Percentiles rank a stretch among this genome's conserved stretches.
These are phyloP conservation scores for Achaetomium macrosporum DNA, from an alignment of 2,329 filamentous ascomycete species.

Conservation along the genomic window DNA sequence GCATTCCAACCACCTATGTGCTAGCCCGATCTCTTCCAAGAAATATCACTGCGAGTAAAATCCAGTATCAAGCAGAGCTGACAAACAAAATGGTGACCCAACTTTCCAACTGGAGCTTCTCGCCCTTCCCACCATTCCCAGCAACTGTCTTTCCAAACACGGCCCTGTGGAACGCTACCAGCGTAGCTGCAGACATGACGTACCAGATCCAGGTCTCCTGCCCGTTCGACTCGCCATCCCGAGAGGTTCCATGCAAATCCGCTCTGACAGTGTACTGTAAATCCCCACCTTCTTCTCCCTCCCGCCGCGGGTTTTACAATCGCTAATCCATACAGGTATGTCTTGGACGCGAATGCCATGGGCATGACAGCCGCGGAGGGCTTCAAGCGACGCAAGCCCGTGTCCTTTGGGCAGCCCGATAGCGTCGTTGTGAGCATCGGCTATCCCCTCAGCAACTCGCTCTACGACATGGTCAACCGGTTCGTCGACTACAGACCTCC, in stretches of 20 bases:
- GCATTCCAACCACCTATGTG: no score
- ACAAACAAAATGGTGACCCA: no score
- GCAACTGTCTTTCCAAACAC: constrained; percentile 15
- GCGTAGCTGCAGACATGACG: constrained; percentile 8
- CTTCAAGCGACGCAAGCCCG: constrained; percentile 25
- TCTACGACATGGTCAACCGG: constrained; percentile 22
- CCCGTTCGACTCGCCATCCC: constrained; percentile 19
- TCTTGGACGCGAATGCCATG: constrained; percentile 27
- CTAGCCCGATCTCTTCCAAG: no score
- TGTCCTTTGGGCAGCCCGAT: constrained; percentile 24
- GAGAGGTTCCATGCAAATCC: constrained; percentile 1
- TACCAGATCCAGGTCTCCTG: constrained; percentile 19
- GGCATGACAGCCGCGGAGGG: constrained; percentile 25
- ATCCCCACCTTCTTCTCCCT: no score
- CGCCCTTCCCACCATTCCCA: constrained; percentile 12
- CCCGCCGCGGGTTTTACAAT: no score
- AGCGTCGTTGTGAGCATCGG: constrained; percentile 26
- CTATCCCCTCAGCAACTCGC: constrained; percentile 24
- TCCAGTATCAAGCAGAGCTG: no score
- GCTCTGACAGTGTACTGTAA: no score
- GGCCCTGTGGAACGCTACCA: constrained; percentile 16
- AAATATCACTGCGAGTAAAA: no score
- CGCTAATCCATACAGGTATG: no score
- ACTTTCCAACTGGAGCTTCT: no score
- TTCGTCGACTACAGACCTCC: constrained; percentile 25